These are phyloP conservation scores for Backusella morwellensis DNA, from an alignment of 192 early-diverging fungal genomes.

Conservation along the genomic window DNA sequence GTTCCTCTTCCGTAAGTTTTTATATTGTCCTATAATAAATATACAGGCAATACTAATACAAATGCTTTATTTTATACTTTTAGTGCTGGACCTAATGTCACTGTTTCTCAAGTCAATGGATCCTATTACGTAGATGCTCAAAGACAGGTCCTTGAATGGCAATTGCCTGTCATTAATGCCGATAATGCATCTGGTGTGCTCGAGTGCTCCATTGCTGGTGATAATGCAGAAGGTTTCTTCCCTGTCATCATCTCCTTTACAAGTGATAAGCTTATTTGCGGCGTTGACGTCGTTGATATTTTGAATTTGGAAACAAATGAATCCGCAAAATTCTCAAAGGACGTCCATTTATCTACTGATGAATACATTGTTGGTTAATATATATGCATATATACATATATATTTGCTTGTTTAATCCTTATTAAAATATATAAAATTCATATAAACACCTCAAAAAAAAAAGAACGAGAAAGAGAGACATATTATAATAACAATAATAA, in stretches of 20 bases:
- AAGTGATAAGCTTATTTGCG: slow-evolving; percentile 68
- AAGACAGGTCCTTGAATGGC: slow-evolving; percentile 79
- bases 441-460: not conserved
- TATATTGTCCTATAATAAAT: not conserved
- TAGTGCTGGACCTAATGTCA: slow-evolving; percentile 43
- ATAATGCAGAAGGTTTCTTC: slow-evolving; percentile 82
- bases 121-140: slow-evolving; percentile 74
- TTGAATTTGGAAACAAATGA: slow-evolving; percentile 52
- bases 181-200: slow-evolving; percentile 77
- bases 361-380: slow-evolving; percentile 78
- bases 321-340: slow-evolving; percentile 69
- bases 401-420: not conserved
- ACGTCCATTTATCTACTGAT: slow-evolving; percentile 68
- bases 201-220: slow-evolving; percentile 79
- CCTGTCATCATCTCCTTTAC: slow-evolving; percentile 82
- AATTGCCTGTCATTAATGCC: slow-evolving; percentile 74
- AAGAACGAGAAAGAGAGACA: not conserved
- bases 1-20: slow-evolving; percentile 84
- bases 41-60: slow-evolving; percentile 36
- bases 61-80: not conserved
- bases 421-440: not conserved
- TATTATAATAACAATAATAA: not conserved
- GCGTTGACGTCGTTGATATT: slow-evolving; percentile 67
- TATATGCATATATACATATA: not conserved
- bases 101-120: slow-evolving; percentile 80